These are phyloP conservation scores for Phytomonas serpens DNA, from an alignment of 208 protist genomes.

Conservation along the genomic window DNA sequence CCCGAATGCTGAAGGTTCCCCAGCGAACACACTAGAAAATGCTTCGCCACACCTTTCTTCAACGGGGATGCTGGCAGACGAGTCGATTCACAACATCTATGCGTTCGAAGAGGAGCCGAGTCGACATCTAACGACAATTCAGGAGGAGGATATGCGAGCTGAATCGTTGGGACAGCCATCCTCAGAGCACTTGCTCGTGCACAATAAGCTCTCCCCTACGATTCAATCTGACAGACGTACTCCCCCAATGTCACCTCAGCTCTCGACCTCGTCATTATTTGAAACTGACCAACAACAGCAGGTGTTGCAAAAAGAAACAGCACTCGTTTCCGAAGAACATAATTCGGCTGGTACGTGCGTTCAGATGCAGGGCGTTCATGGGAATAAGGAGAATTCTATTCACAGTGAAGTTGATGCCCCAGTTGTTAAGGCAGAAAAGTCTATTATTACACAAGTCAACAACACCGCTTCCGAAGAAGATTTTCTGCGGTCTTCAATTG, in stretches of 20 bases:
- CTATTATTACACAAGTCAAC: neutral
- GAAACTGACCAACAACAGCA: neutral
- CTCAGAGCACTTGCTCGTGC: neutral
- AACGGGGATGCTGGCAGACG: neutral
- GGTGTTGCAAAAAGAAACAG: neutral
- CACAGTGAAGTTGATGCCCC: neutral
- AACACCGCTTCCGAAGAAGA: neutral
- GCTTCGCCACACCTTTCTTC: neutral
- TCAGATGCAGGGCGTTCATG: neutral
- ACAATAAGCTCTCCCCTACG: neutral
- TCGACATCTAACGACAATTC: neutral
- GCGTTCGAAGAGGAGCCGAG: neutral
- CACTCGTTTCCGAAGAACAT: neutral
- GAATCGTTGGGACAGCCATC: neutral
- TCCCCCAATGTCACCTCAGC: neutral
- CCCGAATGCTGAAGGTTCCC: neutral
- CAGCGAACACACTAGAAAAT: neutral
- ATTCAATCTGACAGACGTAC: neutral
- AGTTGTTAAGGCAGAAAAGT: neutral
- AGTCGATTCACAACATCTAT: neutral
- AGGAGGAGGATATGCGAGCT: neutral
- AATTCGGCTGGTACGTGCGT: neutral
- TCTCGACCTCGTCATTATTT: neutral
- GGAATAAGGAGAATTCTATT: neutral
- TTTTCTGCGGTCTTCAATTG: neutral